These are phyloP conservation scores for Yamadazyma aaseri DNA, from an alignment of 1,139 yeast species.

Conservation along the genomic window DNA sequence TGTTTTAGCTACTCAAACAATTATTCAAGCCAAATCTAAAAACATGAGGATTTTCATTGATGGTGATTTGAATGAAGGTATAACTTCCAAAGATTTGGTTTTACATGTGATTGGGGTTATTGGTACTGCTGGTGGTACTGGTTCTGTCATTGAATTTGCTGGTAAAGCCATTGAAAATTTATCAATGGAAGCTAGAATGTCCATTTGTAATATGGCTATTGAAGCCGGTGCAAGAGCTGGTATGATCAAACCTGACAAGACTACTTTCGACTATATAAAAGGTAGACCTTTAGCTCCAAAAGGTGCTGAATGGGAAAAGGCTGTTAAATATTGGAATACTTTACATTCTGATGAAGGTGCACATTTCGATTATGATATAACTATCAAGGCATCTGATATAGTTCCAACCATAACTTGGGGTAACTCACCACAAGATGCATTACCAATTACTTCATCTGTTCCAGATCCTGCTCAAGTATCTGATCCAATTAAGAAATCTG, in stretches of 20 bases:
- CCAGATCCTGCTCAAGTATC: constrained; percentile 79
- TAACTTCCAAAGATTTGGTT: constrained; percentile 92
- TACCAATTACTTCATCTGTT: constrained; percentile 85
- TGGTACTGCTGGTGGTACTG: constrained; percentile 99
- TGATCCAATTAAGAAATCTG: constrained; percentile 77
- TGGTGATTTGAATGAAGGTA: constrained; percentile 82
- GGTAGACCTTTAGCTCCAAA: constrained; percentile 94
- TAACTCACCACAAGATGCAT: constrained; percentile 97
- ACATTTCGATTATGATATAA: constrained; percentile 77
- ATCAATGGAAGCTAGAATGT: constrained; percentile 99
- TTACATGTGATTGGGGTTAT: constrained; percentile 93
- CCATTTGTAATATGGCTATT: constrained; percentile 97
- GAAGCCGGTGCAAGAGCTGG: constrained; percentile 99
- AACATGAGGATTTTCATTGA: constrained; percentile 88
- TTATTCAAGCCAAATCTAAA: constrained; percentile 90
- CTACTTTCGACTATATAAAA: constrained; percentile 77
- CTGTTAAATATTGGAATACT: constrained; percentile 86
- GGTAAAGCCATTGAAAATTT: constrained; percentile 89
- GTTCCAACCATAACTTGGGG: constrained; percentile 99
- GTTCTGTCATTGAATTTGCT: constrained; percentile 92
- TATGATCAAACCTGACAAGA: constrained; percentile 94
- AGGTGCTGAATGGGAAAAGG: constrained; percentile 94
- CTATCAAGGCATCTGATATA: constrained; percentile 78
- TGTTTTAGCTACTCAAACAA: constrained; percentile 94
- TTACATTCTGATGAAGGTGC: constrained; percentile 88